Base-by-base conservation (phyloP, 2,329 filamentous ascomycete genomes). In the Chaetomiaceae sp. region DNA sequence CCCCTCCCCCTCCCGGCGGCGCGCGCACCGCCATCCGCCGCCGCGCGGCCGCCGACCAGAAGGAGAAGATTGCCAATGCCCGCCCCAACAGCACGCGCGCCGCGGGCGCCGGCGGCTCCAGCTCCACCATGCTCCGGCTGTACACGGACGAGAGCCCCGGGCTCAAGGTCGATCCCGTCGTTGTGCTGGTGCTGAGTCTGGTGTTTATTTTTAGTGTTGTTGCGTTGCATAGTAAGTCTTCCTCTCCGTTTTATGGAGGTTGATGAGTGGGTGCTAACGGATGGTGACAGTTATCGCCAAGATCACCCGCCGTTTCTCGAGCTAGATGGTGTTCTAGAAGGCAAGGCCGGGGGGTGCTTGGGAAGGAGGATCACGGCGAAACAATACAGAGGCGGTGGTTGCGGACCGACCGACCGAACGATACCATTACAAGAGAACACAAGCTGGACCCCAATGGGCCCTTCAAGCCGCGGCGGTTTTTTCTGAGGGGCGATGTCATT, bases 141-240 rank as follows among this genome's bases (percentile, higher is more conserved):
- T 99, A 99, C 84, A 99, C 94, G 54, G 94, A 99, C 70, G 94
- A 99, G 79, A 95, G 89, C 61, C 94, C 94, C 55, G 94, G 94
- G 59, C 79, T 99, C 66, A 96, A 96, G 79, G 94, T 99, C 61
- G 94, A 99, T 72, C 94, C 94, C 20, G 94, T 99, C 56, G 91
- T 99, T 62, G 92, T 99, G 61, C 82, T 99, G 68, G 94, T 96
- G 63, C 81, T 99, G 65, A 95, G 90, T 68, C 83, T 99, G 66
- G 94, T 95, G 59, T 99, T 99, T 75, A 99, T 99, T 74, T 96
- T 99, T 78, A 94, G 88, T 68, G 94, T 99, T 69, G 94, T 99
- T 68, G 91, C 91, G 64, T 81, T 99, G 69, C 94, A 99, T 77
- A 91, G 94, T 97, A 84, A 65, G 89, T 79, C 47, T n/a, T 40